A percentile compares a stretch with the other conserved stretches of the same genome.
Conservation (phyloP, 1,284 basidiomycete species). For the Phellopilus nigrolimitatus region DNA sequence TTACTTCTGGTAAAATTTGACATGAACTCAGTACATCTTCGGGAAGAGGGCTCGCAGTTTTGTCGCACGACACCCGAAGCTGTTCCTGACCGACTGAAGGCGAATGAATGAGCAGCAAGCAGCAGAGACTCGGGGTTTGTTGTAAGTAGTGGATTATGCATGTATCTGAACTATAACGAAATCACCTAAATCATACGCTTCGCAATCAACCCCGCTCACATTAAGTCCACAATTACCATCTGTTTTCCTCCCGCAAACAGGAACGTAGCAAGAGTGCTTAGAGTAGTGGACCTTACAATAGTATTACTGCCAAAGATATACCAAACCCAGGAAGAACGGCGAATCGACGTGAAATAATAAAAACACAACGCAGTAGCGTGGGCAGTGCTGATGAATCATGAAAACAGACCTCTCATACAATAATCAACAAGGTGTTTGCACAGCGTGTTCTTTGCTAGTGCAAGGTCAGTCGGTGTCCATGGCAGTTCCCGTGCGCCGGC, state of each 20-base stretch:
- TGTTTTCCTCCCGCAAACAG: too few species aligned
- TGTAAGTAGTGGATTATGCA: too few species aligned
- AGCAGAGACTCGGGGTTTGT: too few species aligned
- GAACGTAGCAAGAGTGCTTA: too few species aligned
- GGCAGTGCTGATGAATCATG: neutral
- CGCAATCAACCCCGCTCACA: too few species aligned
- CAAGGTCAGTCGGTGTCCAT: constrained; percentile 35
- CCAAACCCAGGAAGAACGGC: neutral
- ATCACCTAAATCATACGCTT: too few species aligned
- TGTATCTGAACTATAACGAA: too few species aligned
- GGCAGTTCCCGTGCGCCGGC: constrained; percentile 32
- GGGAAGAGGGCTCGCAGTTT: constrained; percentile 7
- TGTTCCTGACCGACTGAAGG: constrained; percentile 2
- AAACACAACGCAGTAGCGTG: neutral
- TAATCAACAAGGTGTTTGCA: neutral
- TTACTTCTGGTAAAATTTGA: too few species aligned
- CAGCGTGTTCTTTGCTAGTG: neutral
- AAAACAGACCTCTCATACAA: neutral
- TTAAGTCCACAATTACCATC: too few species aligned
- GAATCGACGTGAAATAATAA: neutral
- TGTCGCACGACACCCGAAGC: constrained; percentile 7
- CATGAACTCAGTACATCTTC: constrained; percentile 4
- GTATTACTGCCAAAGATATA: too few species aligned
- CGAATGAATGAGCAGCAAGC: too few species aligned
- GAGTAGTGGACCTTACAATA: too few species aligned